Base-by-base conservation (phyloP, 345 rosid genomes). In the Populus nigra region DNA sequence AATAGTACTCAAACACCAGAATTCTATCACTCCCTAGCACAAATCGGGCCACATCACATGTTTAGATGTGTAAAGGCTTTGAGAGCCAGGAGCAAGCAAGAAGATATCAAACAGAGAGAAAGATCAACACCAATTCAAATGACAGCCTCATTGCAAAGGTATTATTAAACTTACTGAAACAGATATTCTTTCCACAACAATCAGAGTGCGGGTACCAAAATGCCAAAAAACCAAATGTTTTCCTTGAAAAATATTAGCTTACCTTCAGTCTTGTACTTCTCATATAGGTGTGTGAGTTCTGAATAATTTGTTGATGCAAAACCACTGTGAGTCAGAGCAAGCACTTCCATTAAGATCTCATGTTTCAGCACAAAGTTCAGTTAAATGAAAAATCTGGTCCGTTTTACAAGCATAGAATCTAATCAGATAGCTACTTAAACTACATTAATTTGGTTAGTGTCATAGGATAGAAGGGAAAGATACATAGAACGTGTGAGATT, bases 221-320 rank as follows among this genome's bases (percentile, higher is more conserved):
- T 33, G n/a, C 25, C 38, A 27, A n/a, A 53, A 23, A 31, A 31
- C 25, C 11, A 38, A 70, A 41, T 67, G 63, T 15, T 67, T n/a
- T 67, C 18, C 66, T 23, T 70, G 6, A 20, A 70, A 71, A 50
- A 47, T 22, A 65, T 53, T 23, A 50, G 41, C 80, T 36, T 70
- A 82, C 84, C 84, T 77, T 77, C 78, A 68, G 76, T 27, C 72
- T 77, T 82, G 81, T 77, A 82, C 81, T 82, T 82, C 73, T 82
- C 81, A 47, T 82, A 77, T 18, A 82, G 0, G 73, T 77, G 84
- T 49, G 84, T 77, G 15, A 82, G 72, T 73, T 82, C 84, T 13
- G 81, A 57, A 71, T 82, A 82, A 74, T 82, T 82, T 53, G 84
- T 74, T 10, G 84, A 73, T 69, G 84, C 77, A 69, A 82, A 74